Evolutionary conservation across 2,329 filamentous ascomycete species (phyloP).

Genomic region (Cercospora nicotianae): DNA sequence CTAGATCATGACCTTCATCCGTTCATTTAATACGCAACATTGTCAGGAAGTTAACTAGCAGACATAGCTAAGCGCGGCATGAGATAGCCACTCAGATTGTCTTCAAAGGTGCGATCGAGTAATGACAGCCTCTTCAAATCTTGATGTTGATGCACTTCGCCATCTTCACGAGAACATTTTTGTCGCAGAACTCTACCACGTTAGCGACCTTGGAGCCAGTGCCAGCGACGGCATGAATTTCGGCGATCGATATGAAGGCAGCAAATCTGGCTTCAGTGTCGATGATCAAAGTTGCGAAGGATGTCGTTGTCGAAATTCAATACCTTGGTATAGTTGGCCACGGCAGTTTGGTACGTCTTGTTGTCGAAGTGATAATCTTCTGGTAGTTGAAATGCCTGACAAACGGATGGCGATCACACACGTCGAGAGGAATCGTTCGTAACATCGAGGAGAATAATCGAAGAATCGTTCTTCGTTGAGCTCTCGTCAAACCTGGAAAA

Average conservation of each 20-base stretch:
- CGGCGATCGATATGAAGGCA: not conserved
- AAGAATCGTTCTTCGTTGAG: not conserved
- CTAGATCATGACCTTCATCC: too few relatives aligned
- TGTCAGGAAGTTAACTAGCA: too few relatives aligned
- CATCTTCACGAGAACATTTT: not conserved
- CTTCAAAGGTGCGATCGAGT: not conserved
- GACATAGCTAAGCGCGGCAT: not conserved
- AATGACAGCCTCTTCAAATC: not conserved
- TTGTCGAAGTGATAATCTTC: not conserved
- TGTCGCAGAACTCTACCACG: not conserved
- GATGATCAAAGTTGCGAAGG: not conserved
- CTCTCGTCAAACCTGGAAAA: not conserved
- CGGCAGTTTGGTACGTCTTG: not conserved
- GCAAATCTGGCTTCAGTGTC: not conserved
- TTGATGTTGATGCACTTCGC: not conserved
- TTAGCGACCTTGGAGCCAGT: not conserved
- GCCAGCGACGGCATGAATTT: not conserved
- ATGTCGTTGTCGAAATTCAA: not conserved
- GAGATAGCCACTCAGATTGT: not conserved
- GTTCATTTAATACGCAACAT: too few relatives aligned
- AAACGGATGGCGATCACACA: not conserved
- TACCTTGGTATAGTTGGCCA: not conserved
- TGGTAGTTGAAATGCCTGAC: not conserved
- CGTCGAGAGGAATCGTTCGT: not conserved
- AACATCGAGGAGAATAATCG: not conserved